Evolutionary conservation across 2,329 filamentous ascomycete genomes (phyloP), one percentile per base, ranked within the genome.

Genomic region (Lachnum nothofagi): DNA sequence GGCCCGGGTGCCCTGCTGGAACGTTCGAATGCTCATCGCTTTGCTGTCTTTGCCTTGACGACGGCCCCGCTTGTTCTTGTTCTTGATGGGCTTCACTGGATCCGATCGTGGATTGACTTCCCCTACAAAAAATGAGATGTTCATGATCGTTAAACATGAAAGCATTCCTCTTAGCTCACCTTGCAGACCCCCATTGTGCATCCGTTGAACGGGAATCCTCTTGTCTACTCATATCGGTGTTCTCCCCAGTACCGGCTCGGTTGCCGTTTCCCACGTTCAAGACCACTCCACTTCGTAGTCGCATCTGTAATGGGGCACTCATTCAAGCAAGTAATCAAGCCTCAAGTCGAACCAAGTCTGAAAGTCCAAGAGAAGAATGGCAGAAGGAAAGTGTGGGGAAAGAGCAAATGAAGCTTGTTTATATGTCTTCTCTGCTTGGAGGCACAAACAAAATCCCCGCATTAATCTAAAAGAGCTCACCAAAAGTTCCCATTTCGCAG

Each of bases 111-210:
- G 37, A 39, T 10, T 23, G 20, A 39, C 37, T 39, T 3, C 10
- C 8, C 20, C 20, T 20, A 19, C 9, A 6, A 17, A 33, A 7
- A 42, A 19, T 43, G 14, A 31, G 25, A 12, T 4, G 22, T 37
- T 17, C 22, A 19, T 22, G 14, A 1, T 23, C 22, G 2, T 2
- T 5, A 16, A 6, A 12, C 8, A 39, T 27, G 25, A 27, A 27
- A n/a, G n/a, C n/a, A n/a, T n/a, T n/a, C n/a, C n/a, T n/a, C n/a
- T 27, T 27, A 17, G 25, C 14, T 16, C 19, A 43, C 41, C 25
- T 43, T 19, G 41, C 20, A 22, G 41, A 31, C 14, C 41, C 41
- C 41, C 41, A 43, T 33, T 31, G 24, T 16, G 41, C 41, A 14
- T 43, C 41, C 25, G 19, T 33, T 17, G 41, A 43, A 2, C 12